phyloP scores from a whole-genome alignment of 371 early-diverging fungal genomes.

The Chytridiales sp. region DNA sequence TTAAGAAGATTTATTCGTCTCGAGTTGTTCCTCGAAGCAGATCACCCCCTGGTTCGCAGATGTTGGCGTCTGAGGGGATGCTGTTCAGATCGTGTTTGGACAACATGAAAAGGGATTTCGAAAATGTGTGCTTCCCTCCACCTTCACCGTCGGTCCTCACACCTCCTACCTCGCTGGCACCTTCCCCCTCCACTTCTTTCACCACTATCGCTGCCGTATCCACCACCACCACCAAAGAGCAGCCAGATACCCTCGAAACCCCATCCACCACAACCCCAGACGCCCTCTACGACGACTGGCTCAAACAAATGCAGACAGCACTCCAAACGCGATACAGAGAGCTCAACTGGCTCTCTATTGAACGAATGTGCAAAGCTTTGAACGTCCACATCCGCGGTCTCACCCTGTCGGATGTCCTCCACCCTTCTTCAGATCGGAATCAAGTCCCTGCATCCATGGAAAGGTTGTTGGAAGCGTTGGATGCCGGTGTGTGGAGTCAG shows the following conservation, averaged over 20 bases:
- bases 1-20: too few relatives aligned
- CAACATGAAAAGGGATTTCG: conserved; percentile 28
- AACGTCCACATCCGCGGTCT: conserved; percentile 16
- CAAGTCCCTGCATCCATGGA: conserved; percentile 14
- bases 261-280: neutral
- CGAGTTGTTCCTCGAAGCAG: neutral
- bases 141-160: conserved; percentile 14
- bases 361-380: conserved; percentile 12
- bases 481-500: conserved; percentile 23
- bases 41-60: neutral
- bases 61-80: conserved; percentile 12
- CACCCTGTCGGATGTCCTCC: conserved; percentile 12
- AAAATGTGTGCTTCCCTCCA: conserved; percentile 42
- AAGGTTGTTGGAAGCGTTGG: conserved; percentile 9
- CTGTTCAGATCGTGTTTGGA: conserved; percentile 37
- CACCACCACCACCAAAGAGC: too few relatives aligned
- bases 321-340: conserved; percentile 23
- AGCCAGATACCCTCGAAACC: too few relatives aligned
- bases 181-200: too few relatives aligned
- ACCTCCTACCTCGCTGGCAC: neutral
- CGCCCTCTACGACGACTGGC: conserved; percentile 13
- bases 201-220: too few relatives aligned
- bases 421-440: conserved; percentile 8
- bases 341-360: conserved; percentile 34
- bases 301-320: conserved; percentile 19